Percentiles rank a stretch among this genome's conserved stretches.
Conservation (phyloP, 2,329 filamentous ascomycete genomes). For the Neofusicoccum parvum region DNA sequence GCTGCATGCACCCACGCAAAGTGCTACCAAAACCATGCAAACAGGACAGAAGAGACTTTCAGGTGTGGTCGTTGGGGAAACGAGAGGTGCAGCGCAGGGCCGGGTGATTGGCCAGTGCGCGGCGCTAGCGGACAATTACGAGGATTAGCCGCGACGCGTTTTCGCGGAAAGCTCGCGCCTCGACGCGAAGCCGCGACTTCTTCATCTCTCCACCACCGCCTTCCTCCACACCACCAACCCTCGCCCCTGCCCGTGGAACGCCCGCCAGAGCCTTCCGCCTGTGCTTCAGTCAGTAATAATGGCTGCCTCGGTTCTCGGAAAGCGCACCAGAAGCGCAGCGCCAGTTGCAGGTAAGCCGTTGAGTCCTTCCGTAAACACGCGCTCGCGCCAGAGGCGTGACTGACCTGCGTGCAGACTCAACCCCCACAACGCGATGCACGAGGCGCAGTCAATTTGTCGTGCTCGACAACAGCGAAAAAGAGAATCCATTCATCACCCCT, state of each 20-base stretch:
- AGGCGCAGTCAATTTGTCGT: slow-evolving; percentile 48
- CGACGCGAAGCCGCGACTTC: slow-evolving; percentile 14
- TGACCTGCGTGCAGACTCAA: slow-evolving; percentile 1
- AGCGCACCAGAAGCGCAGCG: slow-evolving; percentile 40
- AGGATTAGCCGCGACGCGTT: not conserved
- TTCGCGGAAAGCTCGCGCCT: slow-evolving; percentile 1
- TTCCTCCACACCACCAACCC: not conserved
- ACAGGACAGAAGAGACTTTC: no score
- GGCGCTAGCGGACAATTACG: slow-evolving; percentile 6
- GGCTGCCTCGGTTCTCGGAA: slow-evolving; percentile 40
- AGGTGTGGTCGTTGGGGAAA: slow-evolving; percentile 4
- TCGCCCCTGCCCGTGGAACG: not conserved
- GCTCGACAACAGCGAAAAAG: slow-evolving; percentile 67
- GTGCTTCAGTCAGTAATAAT: slow-evolving; percentile 25
- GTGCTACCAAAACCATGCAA: no score
- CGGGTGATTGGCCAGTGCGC: not conserved
- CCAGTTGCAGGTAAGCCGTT: slow-evolving; percentile 24
- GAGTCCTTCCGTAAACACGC: slow-evolving; percentile 31
- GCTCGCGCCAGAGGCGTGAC: slow-evolving; percentile 25
- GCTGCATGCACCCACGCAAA: no score
- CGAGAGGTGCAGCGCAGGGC: not conserved
- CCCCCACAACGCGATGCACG: slow-evolving; percentile 34
- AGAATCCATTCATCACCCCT: slow-evolving; percentile 57
- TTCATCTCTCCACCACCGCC: slow-evolving; percentile 10
- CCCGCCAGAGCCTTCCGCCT: not conserved